Conservation (phyloP, 441 rosid species). For the Croton laevigatus region DNA sequence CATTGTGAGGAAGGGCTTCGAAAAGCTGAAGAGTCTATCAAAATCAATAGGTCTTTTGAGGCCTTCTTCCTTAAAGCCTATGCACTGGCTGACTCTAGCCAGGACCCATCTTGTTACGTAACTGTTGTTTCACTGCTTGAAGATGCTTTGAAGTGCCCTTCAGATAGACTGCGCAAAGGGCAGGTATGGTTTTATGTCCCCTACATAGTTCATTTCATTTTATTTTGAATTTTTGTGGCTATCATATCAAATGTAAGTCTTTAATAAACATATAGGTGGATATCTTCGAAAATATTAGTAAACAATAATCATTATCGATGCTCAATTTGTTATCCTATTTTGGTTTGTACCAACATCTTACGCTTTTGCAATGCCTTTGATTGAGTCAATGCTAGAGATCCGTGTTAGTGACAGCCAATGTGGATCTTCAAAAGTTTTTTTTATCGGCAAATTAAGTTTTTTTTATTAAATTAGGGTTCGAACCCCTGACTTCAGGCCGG, state of each 20-base stretch:
- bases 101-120: slow-evolving; percentile 72
- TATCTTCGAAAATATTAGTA: background rate
- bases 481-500: too few species aligned
- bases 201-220: background rate
- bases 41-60: slow-evolving; percentile 81
- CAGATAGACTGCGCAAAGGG: slow-evolving; percentile 96
- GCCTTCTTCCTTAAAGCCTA: slow-evolving; percentile 96
- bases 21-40: slow-evolving; percentile 87
- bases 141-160: slow-evolving; percentile 90
- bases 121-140: slow-evolving; percentile 85
- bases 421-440: too few species aligned
- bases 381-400: background rate
- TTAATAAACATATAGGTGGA: background rate
- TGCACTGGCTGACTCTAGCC: slow-evolving; percentile 97
- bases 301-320: background rate
- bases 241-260: background rate
- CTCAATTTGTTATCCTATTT: background rate
- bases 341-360: slow-evolving; percentile 3
- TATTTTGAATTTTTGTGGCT: background rate
- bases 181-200: slow-evolving; percentile 53
- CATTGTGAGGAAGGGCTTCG: slow-evolving; percentile 89
- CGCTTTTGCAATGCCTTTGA: background rate
- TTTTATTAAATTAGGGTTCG: too few species aligned
- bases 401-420: background rate
- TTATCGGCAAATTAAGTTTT: too few species aligned